Evolutionary conservation across 2,329 filamentous ascomycete species (phyloP), one percentile per base, ranked within the genome.

Genomic region (Neophaeococcomyces aloes): DNA sequence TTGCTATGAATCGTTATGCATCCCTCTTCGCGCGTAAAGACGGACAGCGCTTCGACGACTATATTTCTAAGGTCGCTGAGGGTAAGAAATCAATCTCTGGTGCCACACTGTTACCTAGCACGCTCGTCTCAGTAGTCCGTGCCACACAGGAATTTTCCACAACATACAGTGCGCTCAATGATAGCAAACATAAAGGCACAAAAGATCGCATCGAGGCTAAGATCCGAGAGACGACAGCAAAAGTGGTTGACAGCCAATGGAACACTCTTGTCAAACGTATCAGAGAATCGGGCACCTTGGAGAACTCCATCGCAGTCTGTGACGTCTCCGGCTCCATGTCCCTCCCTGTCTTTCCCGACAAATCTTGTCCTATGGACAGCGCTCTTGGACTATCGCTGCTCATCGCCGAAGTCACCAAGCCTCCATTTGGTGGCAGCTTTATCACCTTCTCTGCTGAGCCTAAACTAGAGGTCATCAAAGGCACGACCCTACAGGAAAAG

Each of bases 311-410:
- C 27, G 74, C 75, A 1, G 65, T 79, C 7, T 76, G 72, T 46
- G 75, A 79, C 45, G 72, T 78, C 5, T 75, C 69, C 6, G 70
- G 68, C 3, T 75, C 71, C 30, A 79, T 79, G 75, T 0, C 0
- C 65, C 67, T 0, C 13, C 23, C 41, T 11, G 2, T 0, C 0
- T 68, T 74, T 38, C 41, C 48, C 0, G 74, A 78, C 48, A 59
- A 62, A 0, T 75, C 71, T 0, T 52, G 45, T 0, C 72, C 74
- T 0, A 63, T 78, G 56, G 67, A 79, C 55, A 67, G 67, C 6
- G 60, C 75, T 3, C 70, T 79, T 29, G 75, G 73, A 0, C 62
- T 79, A 8, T 74, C 74, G 0, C 66, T 79, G 0, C 62, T 79
- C 1, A 53, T 79, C 2, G 69, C 74, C 4, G 69, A 76, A 45